phyloP scores from a whole-genome alignment of 352 stramenopile genomes.

The Pythium apleroticum region DNA sequence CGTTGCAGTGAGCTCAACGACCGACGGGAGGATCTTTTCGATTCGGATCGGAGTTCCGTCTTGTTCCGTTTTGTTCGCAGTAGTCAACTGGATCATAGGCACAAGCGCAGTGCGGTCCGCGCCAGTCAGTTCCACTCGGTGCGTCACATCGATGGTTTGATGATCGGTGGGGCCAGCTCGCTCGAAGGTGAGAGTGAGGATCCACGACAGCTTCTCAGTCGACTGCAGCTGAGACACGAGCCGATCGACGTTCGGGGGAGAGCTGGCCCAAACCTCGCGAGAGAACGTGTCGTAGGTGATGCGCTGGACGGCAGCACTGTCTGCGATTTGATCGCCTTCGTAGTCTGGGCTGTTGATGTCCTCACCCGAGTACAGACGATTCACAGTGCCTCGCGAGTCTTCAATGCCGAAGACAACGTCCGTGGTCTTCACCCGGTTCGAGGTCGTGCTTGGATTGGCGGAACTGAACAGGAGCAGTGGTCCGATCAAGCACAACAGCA shows the following conservation, averaged over 20 bases:
- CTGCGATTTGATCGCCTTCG: conserved; percentile 63
- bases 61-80: conserved; percentile 19
- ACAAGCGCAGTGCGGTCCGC: conserved; percentile 65
- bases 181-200: conserved; percentile 64
- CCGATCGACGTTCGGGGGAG: conserved; percentile 67
- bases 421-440: conserved; percentile 65
- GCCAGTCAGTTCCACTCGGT: conserved; percentile 45
- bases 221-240: conserved; percentile 74
- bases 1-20: conserved; percentile 76
- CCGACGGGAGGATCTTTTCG: conserved; percentile 47
- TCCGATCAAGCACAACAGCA: conserved; percentile 75
- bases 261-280: conserved; percentile 67
- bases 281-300: conserved; percentile 82
- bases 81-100: conserved; percentile 66
- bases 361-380: conserved; percentile 69
- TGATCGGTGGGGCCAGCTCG: conserved; percentile 62
- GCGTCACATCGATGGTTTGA: conserved; percentile 56
- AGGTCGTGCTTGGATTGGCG: conserved; percentile 77
- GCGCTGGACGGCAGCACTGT: conserved; percentile 74
- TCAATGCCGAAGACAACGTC: conserved; percentile 71
- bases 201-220: conserved; percentile 68
- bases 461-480: conserved; percentile 85
- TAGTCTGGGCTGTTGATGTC: conserved; percentile 74
- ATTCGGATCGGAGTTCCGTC: conserved; percentile 43
- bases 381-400: conserved; percentile 73